A percentile compares a stretch with the other conserved stretches of the same genome.
Evolutionary conservation across 768 basidiomycete species (phyloP).

Genomic region (Russula sp.): DNA sequence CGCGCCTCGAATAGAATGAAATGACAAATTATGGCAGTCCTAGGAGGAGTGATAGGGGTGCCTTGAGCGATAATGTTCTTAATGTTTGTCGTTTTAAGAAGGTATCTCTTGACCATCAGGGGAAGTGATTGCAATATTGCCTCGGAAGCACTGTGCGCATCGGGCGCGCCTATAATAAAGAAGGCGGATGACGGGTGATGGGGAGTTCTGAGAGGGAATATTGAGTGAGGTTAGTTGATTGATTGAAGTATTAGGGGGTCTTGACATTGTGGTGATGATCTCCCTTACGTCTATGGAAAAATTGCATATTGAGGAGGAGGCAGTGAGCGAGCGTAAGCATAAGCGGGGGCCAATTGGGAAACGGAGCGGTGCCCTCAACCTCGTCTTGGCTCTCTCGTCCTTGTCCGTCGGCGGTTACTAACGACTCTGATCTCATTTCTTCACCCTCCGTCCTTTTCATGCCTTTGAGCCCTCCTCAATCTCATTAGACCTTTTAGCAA

Average conservation of each 20-base stretch:
- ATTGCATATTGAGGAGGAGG: not conserved
- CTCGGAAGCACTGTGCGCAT: not conserved
- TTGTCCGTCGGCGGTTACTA: not conserved
- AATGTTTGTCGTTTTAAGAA: not conserved
- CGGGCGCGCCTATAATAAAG: not conserved
- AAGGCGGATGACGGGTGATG: not conserved
- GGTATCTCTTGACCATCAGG: not conserved
- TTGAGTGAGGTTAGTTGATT: no score
- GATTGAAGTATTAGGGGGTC: not conserved
- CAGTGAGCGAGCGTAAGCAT: not conserved
- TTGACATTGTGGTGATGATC: not conserved
- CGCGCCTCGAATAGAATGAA: not conserved
- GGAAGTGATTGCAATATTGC: not conserved
- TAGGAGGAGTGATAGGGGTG: not conserved
- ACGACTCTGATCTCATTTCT: not conserved
- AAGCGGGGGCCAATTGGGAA: not conserved
- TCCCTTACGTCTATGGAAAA: no score
- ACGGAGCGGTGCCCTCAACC: conserved; percentile 9
- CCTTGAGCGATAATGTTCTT: not conserved
- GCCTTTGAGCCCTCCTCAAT: not conserved
- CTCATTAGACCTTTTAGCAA: conserved; percentile 5
- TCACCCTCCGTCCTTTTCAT: not conserved
- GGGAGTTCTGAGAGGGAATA: not conserved
- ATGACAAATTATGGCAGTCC: not conserved
- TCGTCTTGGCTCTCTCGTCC: not conserved